Percentiles rank a stretch among this genome's conserved stretches.
phyloP scores from a whole-genome alignment of 108 stramenopile genomes.

The Epithemia pelagica region DNA sequence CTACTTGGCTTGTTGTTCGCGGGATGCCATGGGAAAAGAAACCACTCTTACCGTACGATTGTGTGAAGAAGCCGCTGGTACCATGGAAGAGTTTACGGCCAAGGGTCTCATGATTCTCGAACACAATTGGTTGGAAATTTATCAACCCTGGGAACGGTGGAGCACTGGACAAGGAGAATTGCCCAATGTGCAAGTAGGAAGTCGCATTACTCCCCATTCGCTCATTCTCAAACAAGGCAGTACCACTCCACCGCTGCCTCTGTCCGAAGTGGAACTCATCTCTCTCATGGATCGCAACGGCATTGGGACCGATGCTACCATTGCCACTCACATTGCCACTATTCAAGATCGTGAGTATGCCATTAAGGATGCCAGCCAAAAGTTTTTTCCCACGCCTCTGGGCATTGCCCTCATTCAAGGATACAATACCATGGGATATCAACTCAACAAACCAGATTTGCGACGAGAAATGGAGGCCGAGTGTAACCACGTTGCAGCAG shows the following conservation, averaged over 20 bases:
- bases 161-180: constrained; percentile 81
- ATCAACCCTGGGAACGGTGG: constrained; percentile 89
- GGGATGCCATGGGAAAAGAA: constrained; percentile 88
- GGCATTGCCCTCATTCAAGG: constrained; percentile 91
- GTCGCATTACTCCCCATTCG: constrained; percentile 59
- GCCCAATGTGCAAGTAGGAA: constrained; percentile 59
- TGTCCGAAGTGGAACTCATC: constrained; percentile 78
- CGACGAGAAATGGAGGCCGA: constrained; percentile 78
- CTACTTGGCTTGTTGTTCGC: constrained; percentile 96
- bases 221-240: constrained; percentile 70
- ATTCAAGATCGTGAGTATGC: constrained; percentile 83
- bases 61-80: constrained; percentile 19
- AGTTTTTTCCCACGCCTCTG: constrained; percentile 76
- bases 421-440: constrained; percentile 94
- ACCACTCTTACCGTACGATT: constrained; percentile 77
- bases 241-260: constrained; percentile 60
- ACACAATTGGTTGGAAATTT: constrained; percentile 86
- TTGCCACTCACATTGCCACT: constrained; percentile 80
- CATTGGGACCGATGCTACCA: constrained; percentile 95
- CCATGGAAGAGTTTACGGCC: constrained; percentile 78
- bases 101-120: constrained; percentile 84
- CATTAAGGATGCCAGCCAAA: constrained; percentile 61
- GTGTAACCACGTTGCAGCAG: constrained; percentile 70
- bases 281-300: constrained; percentile 80
- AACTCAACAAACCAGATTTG: constrained; percentile 88